Base-by-base conservation (phyloP, 768 basidiomycete species). In the Tricholoma furcatifolium region DNA sequence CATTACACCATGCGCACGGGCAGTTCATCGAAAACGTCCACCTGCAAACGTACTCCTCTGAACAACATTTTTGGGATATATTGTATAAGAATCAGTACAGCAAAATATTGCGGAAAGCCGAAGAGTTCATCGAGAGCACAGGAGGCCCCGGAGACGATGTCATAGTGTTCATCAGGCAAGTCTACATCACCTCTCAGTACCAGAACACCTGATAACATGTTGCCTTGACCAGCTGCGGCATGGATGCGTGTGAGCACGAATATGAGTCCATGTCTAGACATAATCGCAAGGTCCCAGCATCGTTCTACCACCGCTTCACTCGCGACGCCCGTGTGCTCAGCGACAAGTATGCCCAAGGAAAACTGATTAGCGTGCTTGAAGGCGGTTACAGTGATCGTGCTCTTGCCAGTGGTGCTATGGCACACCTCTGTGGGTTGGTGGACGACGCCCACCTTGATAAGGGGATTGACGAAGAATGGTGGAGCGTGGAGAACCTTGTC, bases 301-400 rank as follows among this genome's bases (percentile, higher is more conserved):
- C 84, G 0, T 97, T 97, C 68, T 98, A 89, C 67, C 72, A 87
- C 60, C 86, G 82, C 9, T 96, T 98, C 61, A 84, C 93, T 0
- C 75, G 70, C 4, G 93, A 96, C 59, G 81, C 83, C 0, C 74
- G 80, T 47, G 64, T 60, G 0, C 79, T 99, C 51, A 85, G 88
- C 6, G 78, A 87, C 23, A 58, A 66, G 41, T 84, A 84, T 56
- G 83, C 91, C 0, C 62, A 67, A 1, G 92, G 93, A 0, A 79
- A 84, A 38, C 60, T 96, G 5, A 76, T 98, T 35, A 93, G 91
- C 60, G 90, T 98, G 0, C 81, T 99, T 1, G 96, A 99, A 70
- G 96, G 96, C 1, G 96, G 95, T 1, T 98, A 98, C 63, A 91
- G 91, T 60, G 93, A 98, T 66, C 79, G 87, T 6, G 94, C 96